Conservation (phyloP, 1,284 basidiomycete genomes). For the Schizopora paradoxa region DNA sequence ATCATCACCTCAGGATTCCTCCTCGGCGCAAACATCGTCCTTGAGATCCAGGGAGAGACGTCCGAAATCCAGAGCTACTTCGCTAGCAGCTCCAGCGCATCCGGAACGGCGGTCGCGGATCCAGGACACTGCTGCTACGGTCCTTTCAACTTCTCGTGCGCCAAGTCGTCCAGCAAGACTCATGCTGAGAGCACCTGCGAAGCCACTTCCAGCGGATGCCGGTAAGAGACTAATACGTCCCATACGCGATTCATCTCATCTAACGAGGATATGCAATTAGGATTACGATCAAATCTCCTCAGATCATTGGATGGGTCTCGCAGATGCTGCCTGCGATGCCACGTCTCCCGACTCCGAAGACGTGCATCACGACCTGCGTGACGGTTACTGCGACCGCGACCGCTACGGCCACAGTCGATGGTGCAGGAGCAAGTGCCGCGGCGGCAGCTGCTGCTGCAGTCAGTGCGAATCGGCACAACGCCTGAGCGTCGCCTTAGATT, state of each 20-base stretch:
- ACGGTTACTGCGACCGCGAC: no score
- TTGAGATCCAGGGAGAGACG: background rate
- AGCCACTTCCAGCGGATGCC: background rate
- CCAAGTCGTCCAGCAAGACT: background rate
- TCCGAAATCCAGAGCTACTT: background rate
- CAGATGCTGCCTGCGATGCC: conserved; percentile 5
- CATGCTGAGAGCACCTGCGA: background rate
- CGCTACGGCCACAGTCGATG: no score
- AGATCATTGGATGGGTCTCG: conserved; percentile 10
- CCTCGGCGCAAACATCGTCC: background rate
- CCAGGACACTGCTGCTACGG: no score
- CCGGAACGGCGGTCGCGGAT: no score
- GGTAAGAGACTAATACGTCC: no score
- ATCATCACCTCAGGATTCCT: background rate
- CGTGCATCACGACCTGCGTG: background rate
- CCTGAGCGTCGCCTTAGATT: no score
- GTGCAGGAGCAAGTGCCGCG: no score
- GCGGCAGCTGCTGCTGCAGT: no score
- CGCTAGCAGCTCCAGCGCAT: background rate
- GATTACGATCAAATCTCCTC: conserved; percentile 4
- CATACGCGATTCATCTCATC: no score
- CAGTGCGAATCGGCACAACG: no score
- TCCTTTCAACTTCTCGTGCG: background rate
- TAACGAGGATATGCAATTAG: no score
- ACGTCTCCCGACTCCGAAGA: background rate